Evolutionary conservation across 208 protist genomes (phyloP), one percentile per base, ranked within the genome.

Genomic region (Trypanosoma mega): DNA sequence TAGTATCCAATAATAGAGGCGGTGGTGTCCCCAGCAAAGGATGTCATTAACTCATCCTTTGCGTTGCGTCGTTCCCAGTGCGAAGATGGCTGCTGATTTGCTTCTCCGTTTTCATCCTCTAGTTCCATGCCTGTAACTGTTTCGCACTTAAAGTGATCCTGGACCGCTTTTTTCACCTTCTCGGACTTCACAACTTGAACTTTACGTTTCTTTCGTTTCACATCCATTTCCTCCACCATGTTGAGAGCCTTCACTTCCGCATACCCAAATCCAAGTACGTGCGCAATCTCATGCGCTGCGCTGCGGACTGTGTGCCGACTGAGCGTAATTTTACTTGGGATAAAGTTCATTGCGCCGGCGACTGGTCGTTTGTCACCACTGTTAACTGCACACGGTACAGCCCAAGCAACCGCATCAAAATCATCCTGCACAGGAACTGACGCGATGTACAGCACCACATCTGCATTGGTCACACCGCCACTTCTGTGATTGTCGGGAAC

Each of bases 281-380:
- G 91, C 8, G 85, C 57, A 0, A 94, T 60, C 74, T 95, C 89
- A 59, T 97, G 91, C 5, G 74, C 57, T 11, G 86, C 52, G 11
- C 39, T 41, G 26, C 71, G 73, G 2, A 69, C 54, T 4, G 45
- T 55, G 6, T 4, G 1, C n/a, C 44, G 39, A 30, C 55, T 41
- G 31, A 60, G 31, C 14, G 2, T 3, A 36, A 87, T 68, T 55
- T 21, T 33, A n/a, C 21, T 9, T 7, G 56, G 14, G 16, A 8
- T 14, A 24, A 62, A 43, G 37, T 62, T 51, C 18, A 62, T 27
- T 3, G 31, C 39, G 9, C 41, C 59, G 29, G 21, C 24, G n/a
- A 60, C 29, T 9, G 46, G 46, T 14, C 48, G 59, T 26, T 62
- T 49, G n/a, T n/a, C n/a, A n/a, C n/a, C n/a, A n/a, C n/a, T 1